These are phyloP conservation scores for Diaporthe sp. DNA, from an alignment of 2,329 filamentous ascomycete species.

Conservation along the genomic window DNA sequence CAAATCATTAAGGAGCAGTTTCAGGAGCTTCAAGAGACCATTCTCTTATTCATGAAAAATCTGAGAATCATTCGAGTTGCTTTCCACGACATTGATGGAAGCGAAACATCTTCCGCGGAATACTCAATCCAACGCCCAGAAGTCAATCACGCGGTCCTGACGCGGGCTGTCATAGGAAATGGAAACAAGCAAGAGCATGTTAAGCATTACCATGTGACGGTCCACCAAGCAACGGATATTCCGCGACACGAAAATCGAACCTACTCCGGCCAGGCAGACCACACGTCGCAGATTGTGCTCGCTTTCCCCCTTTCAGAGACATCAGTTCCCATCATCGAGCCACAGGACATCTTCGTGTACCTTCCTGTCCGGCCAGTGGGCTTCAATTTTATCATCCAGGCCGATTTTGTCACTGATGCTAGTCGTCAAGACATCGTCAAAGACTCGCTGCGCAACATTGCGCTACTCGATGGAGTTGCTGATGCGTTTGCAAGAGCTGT, in stretches of 20 bases:
- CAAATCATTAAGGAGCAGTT: constrained; percentile 53
- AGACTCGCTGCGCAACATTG: constrained; percentile 56
- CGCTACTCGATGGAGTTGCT: constrained; percentile 53
- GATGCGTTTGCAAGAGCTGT: constrained; percentile 56
- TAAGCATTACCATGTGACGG: constrained; percentile 40
- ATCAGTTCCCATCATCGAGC: constrained; percentile 52
- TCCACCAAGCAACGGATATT: constrained; percentile 42
- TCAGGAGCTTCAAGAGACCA: constrained; percentile 53
- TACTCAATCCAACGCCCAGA: constrained; percentile 39
- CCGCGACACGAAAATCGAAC: constrained; percentile 44
- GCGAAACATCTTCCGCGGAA: constrained; percentile 34
- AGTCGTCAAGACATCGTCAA: constrained; percentile 58
- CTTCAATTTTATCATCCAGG: constrained; percentile 65
- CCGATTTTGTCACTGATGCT: constrained; percentile 63
- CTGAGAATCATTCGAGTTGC: constrained; percentile 51
- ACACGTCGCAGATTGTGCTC: constrained; percentile 55
- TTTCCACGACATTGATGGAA: constrained; percentile 47
- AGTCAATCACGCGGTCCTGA: constrained; percentile 42
- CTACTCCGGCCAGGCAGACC: constrained; percentile 42
- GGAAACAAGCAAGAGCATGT: not conserved
- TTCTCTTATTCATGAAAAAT: constrained; percentile 60
- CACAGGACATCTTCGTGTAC: constrained; percentile 62
- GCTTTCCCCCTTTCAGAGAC: constrained; percentile 59
- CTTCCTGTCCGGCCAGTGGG: constrained; percentile 58
- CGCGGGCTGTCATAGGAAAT: constrained; percentile 32